A percentile compares a stretch with the other conserved stretches of the same genome.
Conservation (phyloP, 352 stramenopile species). For the Phytophthora sojae region DNA sequence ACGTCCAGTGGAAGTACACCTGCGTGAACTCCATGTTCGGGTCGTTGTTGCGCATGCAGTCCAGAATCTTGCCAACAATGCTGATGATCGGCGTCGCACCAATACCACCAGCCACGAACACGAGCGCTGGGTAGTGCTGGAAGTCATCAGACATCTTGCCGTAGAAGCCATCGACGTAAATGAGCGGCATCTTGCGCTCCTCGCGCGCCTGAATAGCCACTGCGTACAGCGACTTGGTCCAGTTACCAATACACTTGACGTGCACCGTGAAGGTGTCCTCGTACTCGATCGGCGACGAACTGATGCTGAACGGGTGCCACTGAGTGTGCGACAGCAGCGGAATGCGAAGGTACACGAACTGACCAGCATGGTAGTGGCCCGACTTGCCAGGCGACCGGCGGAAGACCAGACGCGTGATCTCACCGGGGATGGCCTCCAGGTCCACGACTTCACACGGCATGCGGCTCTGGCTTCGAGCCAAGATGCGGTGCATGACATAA, state of each 20-base stretch:
- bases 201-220: slow-evolving; percentile 80
- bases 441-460: slow-evolving; percentile 83
- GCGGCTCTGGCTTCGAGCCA: slow-evolving; percentile 71
- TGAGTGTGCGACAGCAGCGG: slow-evolving; percentile 76
- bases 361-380: slow-evolving; percentile 82
- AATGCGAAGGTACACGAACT: slow-evolving; percentile 84
- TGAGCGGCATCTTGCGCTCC: slow-evolving; percentile 80
- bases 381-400: slow-evolving; percentile 75
- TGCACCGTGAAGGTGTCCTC: slow-evolving; percentile 88
- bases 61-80: slow-evolving; percentile 87
- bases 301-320: slow-evolving; percentile 90
- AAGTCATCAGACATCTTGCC: slow-evolving; percentile 87
- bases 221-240: slow-evolving; percentile 77
- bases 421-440: slow-evolving; percentile 81
- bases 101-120: slow-evolving; percentile 88
- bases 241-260: slow-evolving; percentile 82
- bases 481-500: slow-evolving; percentile 85
- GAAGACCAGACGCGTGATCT: slow-evolving; percentile 87
- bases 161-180: slow-evolving; percentile 88
- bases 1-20: slow-evolving; percentile 89
- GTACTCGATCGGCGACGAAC: slow-evolving; percentile 84
- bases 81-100: slow-evolving; percentile 90
- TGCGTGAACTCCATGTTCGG: slow-evolving; percentile 71
- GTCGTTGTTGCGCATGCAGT: slow-evolving; percentile 84
- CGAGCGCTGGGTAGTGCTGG: slow-evolving; percentile 81